These are phyloP conservation scores for Lojkania enalia DNA, from an alignment of 2,329 filamentous ascomycete genomes.

Conservation along the genomic window DNA sequence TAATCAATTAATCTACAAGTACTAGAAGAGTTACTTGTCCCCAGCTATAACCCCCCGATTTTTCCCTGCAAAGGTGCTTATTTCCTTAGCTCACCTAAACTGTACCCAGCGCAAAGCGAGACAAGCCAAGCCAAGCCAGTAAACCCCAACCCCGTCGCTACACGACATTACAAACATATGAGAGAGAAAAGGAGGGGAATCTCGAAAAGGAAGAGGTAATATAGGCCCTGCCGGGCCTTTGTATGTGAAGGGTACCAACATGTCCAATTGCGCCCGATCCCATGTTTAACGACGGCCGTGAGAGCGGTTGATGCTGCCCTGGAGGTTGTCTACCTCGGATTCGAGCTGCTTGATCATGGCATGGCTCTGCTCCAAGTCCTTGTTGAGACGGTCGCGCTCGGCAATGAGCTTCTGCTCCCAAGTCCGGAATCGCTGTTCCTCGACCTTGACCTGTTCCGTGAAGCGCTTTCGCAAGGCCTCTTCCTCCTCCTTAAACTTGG, in stretches of 20 bases:
- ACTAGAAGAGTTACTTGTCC: conserved; percentile 18
- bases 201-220: conserved; percentile 41
- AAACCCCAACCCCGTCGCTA: conserved; percentile 27
- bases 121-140: conserved; percentile 4
- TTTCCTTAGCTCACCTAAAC: too few species aligned
- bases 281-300: conserved; percentile 79
- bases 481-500: conserved; percentile 99
- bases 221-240: conserved; percentile 17
- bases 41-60: conserved; percentile 15
- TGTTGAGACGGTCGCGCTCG: conserved; percentile 98
- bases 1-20: conserved; percentile 37
- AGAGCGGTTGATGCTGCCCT: conserved; percentile 85
- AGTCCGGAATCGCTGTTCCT: conserved; percentile 98
- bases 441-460: conserved; percentile 99
- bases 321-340: conserved; percentile 88
- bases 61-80: background rate
- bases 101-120: background rate
- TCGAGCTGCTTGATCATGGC: conserved; percentile 88
- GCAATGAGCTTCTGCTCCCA: conserved; percentile 99
- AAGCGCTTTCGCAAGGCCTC: conserved; percentile 98
- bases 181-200: conserved; percentile 45
- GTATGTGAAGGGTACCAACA: conserved; percentile 13
- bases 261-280: conserved; percentile 16
- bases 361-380: conserved; percentile 97
- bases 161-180: conserved; percentile 49